These are phyloP conservation scores for Tolypocladium tropicale DNA, from an alignment of 2,329 filamentous ascomycete genomes.

Conservation along the genomic window DNA sequence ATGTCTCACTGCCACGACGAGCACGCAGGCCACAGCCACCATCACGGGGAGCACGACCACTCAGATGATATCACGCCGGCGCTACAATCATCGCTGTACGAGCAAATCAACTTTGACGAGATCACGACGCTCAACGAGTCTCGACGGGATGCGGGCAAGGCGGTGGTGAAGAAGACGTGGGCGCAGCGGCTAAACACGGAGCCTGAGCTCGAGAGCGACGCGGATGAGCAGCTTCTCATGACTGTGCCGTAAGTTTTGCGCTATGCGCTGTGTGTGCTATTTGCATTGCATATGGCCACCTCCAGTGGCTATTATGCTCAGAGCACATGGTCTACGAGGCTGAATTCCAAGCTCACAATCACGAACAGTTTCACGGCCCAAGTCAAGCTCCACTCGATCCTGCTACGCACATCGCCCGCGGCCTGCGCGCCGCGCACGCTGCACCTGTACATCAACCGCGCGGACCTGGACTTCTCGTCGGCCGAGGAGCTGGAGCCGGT, in stretches of 20 bases:
- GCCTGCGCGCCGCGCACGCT: slow-evolving; percentile 68
- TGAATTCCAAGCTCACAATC: background rate
- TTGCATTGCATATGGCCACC: too few relatives aligned
- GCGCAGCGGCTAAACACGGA: slow-evolving; percentile 59
- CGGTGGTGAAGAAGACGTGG: slow-evolving; percentile 86
- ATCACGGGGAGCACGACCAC: slow-evolving; percentile 66
- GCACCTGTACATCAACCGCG: slow-evolving; percentile 78
- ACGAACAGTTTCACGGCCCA: slow-evolving; percentile 73
- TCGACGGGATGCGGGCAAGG: slow-evolving; percentile 54
- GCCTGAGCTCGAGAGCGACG: slow-evolving; percentile 75
- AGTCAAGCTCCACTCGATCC: slow-evolving; percentile 81
- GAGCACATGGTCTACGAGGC: background rate
- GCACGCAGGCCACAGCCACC: slow-evolving; percentile 38
- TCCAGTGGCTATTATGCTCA: background rate
- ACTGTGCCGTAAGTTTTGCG: slow-evolving; percentile 62
- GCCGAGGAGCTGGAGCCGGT: slow-evolving; percentile 61
- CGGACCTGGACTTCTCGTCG: slow-evolving; percentile 74
- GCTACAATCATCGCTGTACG: slow-evolving; percentile 81
- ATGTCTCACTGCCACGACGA: slow-evolving; percentile 43
- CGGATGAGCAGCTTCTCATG: slow-evolving; percentile 90
- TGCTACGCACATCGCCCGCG: slow-evolving; percentile 69
- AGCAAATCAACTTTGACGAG: slow-evolving; percentile 81
- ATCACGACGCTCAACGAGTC: slow-evolving; percentile 81
- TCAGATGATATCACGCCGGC: slow-evolving; percentile 87
- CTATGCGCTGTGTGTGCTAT: too few relatives aligned